Percentiles rank a stretch among this genome's conserved stretches.
Evolutionary conservation across 441 rosid species (phyloP).

Genomic region (Melastoma candidum): DNA sequence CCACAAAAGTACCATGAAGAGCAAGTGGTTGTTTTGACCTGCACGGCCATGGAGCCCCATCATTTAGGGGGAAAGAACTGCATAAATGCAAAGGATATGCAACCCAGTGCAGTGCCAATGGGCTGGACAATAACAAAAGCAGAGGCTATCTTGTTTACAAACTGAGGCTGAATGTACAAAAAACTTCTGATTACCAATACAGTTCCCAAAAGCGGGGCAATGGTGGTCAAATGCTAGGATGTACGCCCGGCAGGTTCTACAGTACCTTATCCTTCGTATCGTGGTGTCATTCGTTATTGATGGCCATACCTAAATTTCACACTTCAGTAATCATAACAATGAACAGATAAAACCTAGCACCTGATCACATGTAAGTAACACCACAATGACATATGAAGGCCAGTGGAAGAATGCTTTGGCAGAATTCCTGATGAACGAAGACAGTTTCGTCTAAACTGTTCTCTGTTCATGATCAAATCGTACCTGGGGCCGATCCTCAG

Average conservation of each 20-base stretch:
- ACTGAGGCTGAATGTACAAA: no score
- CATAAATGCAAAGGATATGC: background rate
- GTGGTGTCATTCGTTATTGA: constrained; percentile 13
- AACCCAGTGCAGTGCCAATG: no score
- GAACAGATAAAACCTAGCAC: background rate
- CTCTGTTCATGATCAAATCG: no score
- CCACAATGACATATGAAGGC: no score
- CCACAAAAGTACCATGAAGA: constrained; percentile 45
- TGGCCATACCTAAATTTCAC: background rate
- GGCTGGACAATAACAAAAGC: no score
- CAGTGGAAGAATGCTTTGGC: no score
- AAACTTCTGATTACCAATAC: constrained; percentile 35
- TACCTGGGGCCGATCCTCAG: no score
- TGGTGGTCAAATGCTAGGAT: constrained; percentile 56
- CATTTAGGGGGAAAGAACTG: background rate
- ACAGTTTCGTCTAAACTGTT: no score
- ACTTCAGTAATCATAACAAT: background rate
- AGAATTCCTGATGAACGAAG: no score
- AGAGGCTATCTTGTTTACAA: no score
- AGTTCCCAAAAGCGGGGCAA: constrained; percentile 67
- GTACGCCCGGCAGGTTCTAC: constrained; percentile 37
- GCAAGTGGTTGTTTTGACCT: constrained; percentile 43
- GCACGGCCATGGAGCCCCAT: constrained; percentile 12
- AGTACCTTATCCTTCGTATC: constrained; percentile 35
- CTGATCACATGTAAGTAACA: no score